These are phyloP conservation scores for Leishmania braziliensis DNA, from an alignment of 208 protist genomes.

Conservation along the genomic window DNA sequence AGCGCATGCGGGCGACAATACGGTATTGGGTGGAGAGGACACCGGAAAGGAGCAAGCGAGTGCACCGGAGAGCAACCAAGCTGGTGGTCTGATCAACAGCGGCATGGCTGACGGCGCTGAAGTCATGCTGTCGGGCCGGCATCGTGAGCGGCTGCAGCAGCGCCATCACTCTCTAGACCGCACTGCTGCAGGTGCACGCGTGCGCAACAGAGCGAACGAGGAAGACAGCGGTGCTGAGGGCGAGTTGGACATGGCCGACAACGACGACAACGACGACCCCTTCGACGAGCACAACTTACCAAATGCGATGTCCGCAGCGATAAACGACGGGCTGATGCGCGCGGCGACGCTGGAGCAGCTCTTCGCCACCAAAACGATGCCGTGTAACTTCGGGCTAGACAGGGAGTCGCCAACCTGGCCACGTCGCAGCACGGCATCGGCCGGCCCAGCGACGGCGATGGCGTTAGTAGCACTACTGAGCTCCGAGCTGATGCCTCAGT, in stretches of 20 bases:
- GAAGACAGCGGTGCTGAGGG: slow-evolving; percentile 2
- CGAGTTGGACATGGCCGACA: not conserved
- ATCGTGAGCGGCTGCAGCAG: slow-evolving; percentile 11
- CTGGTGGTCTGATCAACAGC: not conserved
- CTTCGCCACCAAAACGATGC: not conserved
- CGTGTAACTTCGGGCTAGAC: not conserved
- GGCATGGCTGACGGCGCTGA: slow-evolving; percentile 20
- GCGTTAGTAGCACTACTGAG: slow-evolving; percentile 11
- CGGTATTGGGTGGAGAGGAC: not conserved
- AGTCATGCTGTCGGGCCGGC: slow-evolving; percentile 16
- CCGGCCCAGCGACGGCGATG: slow-evolving; percentile 11
- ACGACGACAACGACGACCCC: not conserved
- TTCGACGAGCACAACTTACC: slow-evolving; percentile 17
- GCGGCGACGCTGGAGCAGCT: slow-evolving; percentile 32
- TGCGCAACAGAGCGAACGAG: slow-evolving; percentile 1
- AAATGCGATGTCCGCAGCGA: slow-evolving; percentile 9
- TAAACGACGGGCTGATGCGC: not conserved
- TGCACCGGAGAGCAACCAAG: not conserved
- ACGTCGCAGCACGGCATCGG: slow-evolving; percentile 18
- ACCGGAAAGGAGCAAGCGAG: not conserved
- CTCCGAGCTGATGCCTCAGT: slow-evolving; percentile 9
- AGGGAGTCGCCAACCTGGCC: not conserved
- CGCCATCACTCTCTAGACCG: not conserved
- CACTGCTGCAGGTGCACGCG: not conserved
- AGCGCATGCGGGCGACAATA: not conserved